phyloP scores from a whole-genome alignment of 2,329 filamentous ascomycete genomes.

The Cladosporium sp. region DNA sequence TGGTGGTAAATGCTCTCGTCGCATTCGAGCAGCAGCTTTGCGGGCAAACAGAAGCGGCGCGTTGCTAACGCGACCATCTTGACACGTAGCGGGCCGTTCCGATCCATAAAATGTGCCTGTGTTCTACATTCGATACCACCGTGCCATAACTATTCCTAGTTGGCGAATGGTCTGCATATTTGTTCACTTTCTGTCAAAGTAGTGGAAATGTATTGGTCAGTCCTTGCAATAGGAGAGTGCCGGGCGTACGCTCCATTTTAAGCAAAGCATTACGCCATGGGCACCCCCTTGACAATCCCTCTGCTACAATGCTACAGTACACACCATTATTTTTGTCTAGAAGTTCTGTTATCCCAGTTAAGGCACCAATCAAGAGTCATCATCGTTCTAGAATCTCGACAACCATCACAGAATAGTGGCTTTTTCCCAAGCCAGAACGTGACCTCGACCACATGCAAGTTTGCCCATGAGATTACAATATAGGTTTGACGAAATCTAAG shows the following conservation, averaged over 20 bases:
- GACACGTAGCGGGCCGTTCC: not conserved
- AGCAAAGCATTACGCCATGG: not conserved
- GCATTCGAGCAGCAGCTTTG: conserved; percentile 6
- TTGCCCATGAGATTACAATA: not conserved
- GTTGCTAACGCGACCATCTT: not conserved
- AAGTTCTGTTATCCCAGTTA: not conserved
- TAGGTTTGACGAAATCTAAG: not conserved
- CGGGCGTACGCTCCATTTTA: not conserved
- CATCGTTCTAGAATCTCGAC: no score
- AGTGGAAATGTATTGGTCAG: not conserved
- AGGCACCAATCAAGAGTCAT: not conserved
- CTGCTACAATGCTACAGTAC: not conserved
- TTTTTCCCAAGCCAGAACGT: not conserved
- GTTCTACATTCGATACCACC: not conserved
- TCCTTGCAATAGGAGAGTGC: no score
- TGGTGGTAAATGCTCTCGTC: not conserved
- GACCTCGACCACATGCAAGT: not conserved
- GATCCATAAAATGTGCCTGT: not conserved
- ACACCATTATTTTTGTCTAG: not conserved
- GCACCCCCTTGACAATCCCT: not conserved
- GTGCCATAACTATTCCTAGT: not conserved
- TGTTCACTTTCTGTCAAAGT: not conserved
- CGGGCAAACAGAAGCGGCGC: not conserved
- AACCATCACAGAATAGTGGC: not conserved
- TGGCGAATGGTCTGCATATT: not conserved